Conservation (phyloP, 2,329 filamentous ascomycete species). For the Aspergillus piperis region DNA sequence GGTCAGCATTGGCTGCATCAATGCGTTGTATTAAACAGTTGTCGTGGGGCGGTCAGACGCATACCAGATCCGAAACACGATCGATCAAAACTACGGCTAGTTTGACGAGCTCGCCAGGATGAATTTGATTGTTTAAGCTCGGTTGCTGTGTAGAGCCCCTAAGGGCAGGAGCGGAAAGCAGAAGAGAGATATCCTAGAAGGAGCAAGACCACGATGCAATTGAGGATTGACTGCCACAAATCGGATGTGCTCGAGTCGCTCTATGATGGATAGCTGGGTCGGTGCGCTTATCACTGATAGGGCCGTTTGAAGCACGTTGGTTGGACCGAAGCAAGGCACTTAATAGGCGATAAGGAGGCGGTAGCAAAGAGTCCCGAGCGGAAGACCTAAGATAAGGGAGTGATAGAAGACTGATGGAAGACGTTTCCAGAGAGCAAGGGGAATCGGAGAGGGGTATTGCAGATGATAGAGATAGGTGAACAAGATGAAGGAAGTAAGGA, state of each 20-base stretch:
- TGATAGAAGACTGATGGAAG: slow-evolving; percentile 11
- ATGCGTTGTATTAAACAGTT: slow-evolving; percentile 15
- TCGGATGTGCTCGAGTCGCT: not conserved
- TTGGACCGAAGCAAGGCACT: slow-evolving; percentile 8
- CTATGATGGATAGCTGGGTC: slow-evolving; percentile 9
- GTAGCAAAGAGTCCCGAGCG: slow-evolving; percentile 6
- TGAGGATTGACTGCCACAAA: not conserved
- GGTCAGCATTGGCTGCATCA: slow-evolving; percentile 18
- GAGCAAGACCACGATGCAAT: not conserved
- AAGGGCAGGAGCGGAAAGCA: not conserved
- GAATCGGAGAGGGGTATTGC: not conserved
- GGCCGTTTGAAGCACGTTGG: slow-evolving; percentile 23
- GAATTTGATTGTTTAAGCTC: not conserved
- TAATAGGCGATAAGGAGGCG: slow-evolving; percentile 7
- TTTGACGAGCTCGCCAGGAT: not conserved
- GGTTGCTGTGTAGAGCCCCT: not conserved
- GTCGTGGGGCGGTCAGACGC: slow-evolving; percentile 20
- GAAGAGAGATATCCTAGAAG: not conserved
- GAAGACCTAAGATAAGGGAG: not conserved
- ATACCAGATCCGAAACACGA: slow-evolving; percentile 28
- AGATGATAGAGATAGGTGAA: slow-evolving; percentile 20
- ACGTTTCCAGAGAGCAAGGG: slow-evolving; percentile 18
- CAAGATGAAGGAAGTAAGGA: slow-evolving; percentile 22
- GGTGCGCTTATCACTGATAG: slow-evolving; percentile 31
- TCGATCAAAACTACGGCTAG: slow-evolving; percentile 2